Evolutionary conservation across 1,139 yeast species (phyloP).

Genomic region (Blastobotrys malaysiensis): DNA sequence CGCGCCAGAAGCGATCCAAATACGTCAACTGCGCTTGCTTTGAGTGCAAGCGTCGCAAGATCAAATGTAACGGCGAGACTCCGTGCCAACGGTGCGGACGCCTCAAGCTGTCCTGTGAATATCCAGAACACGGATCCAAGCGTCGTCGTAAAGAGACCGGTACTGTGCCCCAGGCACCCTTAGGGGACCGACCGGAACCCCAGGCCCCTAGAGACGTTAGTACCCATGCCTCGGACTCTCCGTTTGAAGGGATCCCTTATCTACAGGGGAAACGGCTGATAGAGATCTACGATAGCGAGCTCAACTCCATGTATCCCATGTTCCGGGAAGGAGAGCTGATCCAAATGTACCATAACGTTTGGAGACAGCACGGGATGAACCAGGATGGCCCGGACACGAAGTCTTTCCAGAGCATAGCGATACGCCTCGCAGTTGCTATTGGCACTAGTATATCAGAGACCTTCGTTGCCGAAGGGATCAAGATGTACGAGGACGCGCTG

Average conservation of each 20-base stretch:
- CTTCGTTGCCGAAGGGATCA: slow-evolving; percentile 15
- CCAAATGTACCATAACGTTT: slow-evolving; percentile 17
- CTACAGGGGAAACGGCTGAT: slow-evolving; percentile 17
- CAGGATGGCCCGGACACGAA: not conserved
- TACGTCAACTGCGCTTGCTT: slow-evolving; percentile 21
- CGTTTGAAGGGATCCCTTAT: slow-evolving; percentile 14
- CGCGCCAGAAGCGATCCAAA: slow-evolving; percentile 16
- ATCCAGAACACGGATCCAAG: slow-evolving; percentile 11
- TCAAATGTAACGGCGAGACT: slow-evolving; percentile 16
- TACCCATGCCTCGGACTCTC: slow-evolving; percentile 4
- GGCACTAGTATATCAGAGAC: slow-evolving; percentile 20
- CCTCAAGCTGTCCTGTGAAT: slow-evolving; percentile 14
- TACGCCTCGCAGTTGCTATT: slow-evolving; percentile 19
- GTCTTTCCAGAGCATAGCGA: slow-evolving; percentile 3
- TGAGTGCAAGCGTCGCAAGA: slow-evolving; percentile 21
- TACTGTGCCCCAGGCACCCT: not conserved
- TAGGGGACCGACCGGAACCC: not conserved
- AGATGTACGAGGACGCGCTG: slow-evolving; percentile 18
- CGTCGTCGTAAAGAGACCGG: slow-evolving; percentile 1
- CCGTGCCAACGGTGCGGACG: slow-evolving; percentile 19
- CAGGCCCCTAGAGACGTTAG: not conserved
- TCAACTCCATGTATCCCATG: slow-evolving; percentile 26
- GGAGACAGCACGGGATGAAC: not conserved
- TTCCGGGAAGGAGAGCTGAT: slow-evolving; percentile 22
- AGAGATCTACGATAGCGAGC: slow-evolving; percentile 23